These are phyloP conservation scores for Citrus sinensis DNA, from an alignment of 345 rosid genomes.

Conservation along the genomic window DNA sequence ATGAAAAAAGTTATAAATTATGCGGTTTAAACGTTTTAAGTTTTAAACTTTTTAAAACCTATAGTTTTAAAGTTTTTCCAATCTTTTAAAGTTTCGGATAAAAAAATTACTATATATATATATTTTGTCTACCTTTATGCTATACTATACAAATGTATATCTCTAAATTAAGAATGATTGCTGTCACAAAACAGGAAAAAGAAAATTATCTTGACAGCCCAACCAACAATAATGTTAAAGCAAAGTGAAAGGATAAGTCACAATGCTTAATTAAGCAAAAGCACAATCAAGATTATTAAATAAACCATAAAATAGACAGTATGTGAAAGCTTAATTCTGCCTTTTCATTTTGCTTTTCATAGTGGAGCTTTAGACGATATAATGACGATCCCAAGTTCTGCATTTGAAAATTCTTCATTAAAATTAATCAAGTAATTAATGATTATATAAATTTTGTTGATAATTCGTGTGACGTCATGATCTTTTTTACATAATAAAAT, in stretches of 20 bases:
- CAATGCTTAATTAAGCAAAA: neutral
- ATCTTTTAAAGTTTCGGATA: accelerated
- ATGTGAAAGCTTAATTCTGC: neutral
- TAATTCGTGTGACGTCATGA: neutral
- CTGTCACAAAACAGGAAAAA: neutral
- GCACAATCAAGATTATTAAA: neutral
- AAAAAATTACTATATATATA: no score
- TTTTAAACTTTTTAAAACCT: accelerated
- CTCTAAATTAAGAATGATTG: neutral
- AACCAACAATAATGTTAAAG: slow-evolving; percentile 2
- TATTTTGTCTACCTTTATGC: no score
- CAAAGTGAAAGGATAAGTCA: neutral
- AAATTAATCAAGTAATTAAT: neutral
- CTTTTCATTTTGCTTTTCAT: no score
- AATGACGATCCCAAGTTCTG: neutral
- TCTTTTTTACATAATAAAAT: neutral
- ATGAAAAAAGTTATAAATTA: accelerated
- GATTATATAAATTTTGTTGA: neutral
- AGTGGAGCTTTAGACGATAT: neutral
- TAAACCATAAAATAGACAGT: neutral
- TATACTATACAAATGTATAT: no score
- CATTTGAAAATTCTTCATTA: neutral
- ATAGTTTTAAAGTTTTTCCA: no score
- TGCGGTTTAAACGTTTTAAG: no score
- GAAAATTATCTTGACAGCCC: neutral